Evolutionary conservation across 768 basidiomycete species (phyloP).

Genomic region (Amanita inopinata): DNA sequence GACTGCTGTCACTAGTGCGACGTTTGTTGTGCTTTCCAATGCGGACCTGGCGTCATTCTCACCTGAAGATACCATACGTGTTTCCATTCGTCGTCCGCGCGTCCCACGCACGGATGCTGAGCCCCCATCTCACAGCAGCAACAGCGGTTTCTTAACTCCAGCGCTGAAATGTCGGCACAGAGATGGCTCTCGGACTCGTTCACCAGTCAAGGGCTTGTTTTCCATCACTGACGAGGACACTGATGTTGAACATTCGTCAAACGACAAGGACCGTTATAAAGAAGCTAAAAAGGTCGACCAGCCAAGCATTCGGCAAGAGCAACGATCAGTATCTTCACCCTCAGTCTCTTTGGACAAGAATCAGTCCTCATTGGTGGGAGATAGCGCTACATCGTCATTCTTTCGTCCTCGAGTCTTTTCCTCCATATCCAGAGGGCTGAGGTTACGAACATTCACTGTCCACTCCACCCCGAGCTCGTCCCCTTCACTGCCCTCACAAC

Average conservation of each 20-base stretch:
- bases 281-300: no score
- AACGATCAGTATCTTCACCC: background rate
- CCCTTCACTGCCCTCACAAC: background rate
- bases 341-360: background rate
- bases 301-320: no score
- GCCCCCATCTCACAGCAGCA: constrained; percentile 8
- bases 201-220: constrained; percentile 23
- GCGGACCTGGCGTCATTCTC: constrained; percentile 25
- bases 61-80: constrained; percentile 31
- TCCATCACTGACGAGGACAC: background rate
- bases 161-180: constrained; percentile 11
- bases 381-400: background rate
- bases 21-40: constrained; percentile 27
- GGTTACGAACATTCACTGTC: background rate
- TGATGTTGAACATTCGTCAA: background rate
- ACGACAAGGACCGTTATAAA: background rate
- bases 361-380: background rate
- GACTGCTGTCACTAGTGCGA: constrained; percentile 8
- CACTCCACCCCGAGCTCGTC: constrained; percentile 1
- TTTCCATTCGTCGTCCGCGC: constrained; percentile 13
- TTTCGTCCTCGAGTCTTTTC: background rate
- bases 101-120: background rate
- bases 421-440: background rate
- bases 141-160: background rate
- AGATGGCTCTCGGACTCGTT: constrained; percentile 18